A percentile compares a stretch with the other conserved stretches of the same genome.
Conservation (phyloP, 2,329 filamentous ascomycete species). For the Elsinoe ampelina region DNA sequence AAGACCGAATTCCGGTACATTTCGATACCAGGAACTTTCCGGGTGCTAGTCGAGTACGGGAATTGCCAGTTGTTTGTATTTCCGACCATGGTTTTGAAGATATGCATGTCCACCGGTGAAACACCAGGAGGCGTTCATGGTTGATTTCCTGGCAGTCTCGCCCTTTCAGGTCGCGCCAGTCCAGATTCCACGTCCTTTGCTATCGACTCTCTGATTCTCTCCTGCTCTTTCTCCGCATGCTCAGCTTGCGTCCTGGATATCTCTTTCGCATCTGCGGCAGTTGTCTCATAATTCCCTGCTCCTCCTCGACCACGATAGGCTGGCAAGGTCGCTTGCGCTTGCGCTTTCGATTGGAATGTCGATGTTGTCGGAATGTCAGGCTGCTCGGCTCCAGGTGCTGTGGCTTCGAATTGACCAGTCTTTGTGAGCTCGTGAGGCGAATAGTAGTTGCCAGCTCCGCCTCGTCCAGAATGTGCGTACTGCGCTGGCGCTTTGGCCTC, state of each 20-base stretch:
- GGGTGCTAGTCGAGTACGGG: neutral
- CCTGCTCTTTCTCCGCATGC: constrained; percentile 21
- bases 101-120: neutral
- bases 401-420: constrained; percentile 30
- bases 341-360: neutral
- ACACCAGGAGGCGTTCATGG: neutral
- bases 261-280: constrained; percentile 26
- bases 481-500: constrained; percentile 19
- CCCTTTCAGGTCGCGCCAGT: constrained; percentile 32
- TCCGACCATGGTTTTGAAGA: neutral
- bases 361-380: constrained; percentile 1
- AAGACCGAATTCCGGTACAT: neutral
- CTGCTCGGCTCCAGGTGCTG: constrained; percentile 8
- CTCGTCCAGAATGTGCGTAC: constrained; percentile 37
- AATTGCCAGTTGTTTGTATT: neutral
- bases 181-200: constrained; percentile 34
- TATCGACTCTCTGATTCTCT: constrained; percentile 27
- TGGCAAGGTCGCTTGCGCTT: neutral
- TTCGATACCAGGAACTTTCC: neutral
- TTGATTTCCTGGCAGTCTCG: constrained; percentile 28
- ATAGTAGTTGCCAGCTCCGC: constrained; percentile 41
- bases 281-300: constrained; percentile 38
- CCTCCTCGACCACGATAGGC: constrained; percentile 32
- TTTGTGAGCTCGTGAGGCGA: constrained; percentile 31
- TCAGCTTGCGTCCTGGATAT: constrained; percentile 22